Conservation (phyloP, 2,329 filamentous ascomycete species). For the Paraconiothyrium sp. region DNA sequence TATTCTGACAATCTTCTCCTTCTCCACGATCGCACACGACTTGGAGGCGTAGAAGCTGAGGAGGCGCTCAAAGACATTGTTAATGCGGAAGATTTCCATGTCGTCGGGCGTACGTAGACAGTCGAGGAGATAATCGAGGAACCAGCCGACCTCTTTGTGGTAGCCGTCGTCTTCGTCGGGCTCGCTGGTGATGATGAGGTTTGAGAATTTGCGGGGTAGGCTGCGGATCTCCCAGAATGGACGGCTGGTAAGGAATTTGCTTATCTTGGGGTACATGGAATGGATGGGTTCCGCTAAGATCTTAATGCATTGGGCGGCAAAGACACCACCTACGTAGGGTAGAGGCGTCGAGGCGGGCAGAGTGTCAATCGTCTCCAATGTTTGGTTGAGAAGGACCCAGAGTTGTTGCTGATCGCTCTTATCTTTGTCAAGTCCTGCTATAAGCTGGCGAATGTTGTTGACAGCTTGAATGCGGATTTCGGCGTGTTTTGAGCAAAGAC, state of each 20-base stretch:
- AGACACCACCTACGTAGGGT: conserved; percentile 78
- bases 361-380: conserved; percentile 72
- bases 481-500: conserved; percentile 77
- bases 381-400: conserved; percentile 81
- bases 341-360: conserved; percentile 56
- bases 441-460: conserved; percentile 72
- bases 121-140: conserved; percentile 75
- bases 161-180: conserved; percentile 80
- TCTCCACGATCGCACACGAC: conserved; percentile 67
- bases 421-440: conserved; percentile 66
- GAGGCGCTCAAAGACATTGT: conserved; percentile 77
- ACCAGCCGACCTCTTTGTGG: conserved; percentile 75
- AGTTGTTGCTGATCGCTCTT: conserved; percentile 79
- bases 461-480: conserved; percentile 83
- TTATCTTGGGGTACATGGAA: conserved; percentile 85
- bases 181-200: conserved; percentile 77
- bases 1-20: conserved; percentile 69
- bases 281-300: conserved; percentile 81
- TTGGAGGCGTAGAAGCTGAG: conserved; percentile 75
- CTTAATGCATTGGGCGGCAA: conserved; percentile 74
- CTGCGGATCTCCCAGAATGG: conserved; percentile 75
- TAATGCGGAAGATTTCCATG: conserved; percentile 67
- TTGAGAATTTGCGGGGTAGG: conserved; percentile 68
- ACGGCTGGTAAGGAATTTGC: conserved; percentile 80
- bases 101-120: conserved; percentile 69